Base-by-base conservation (phyloP, 2,329 filamentous ascomycete genomes). In the Thelonectria olida region DNA sequence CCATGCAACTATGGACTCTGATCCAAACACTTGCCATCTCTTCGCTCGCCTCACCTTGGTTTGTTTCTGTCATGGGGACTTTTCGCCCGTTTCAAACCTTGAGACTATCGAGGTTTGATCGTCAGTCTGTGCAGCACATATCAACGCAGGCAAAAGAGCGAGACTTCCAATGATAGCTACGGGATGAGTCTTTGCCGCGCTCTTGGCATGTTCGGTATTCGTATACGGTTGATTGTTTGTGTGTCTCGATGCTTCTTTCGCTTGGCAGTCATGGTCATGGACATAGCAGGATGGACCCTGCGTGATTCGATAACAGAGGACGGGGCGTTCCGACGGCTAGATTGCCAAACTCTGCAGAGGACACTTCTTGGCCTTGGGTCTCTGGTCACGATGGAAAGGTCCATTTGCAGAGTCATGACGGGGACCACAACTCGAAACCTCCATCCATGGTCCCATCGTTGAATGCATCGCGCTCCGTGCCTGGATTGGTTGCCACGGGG, bases 391-490 rank as follows among this genome's bases (percentile, higher is more conserved):
- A 45, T 34, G n/a, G 27, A 22, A 23, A 42, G 23, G 38, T 39
- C 38, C 23, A 38, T 42, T 31, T 31, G 28, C 51, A 54, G 39
- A 39, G 39, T 54, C 15, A 23, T 38, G 5, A 23, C 38, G n/a
- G 39, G 25, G 13, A 25, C 27, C 27, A 15, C 48, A 51, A 23
- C 48, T 39, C 25, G 23, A 42, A 50, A 57, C 51, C 31, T 38
- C 36, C 47, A 45, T 44, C 38, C 25, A 36, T 36, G 22, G 20
- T 57, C 45, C 20, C 25, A 38, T 20, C 25, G 28, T 34, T 34
- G 28, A 38, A 22, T 54, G 42, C 55, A 20, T 12, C 10, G 55
- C 41, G 49, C 55, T 36, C 56, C 50, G 42, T 59, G 56, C 56
- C 52, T 47, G 12, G 19, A 15, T 41, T 47, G 17, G 56, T 59